Percentiles rank a stretch among this genome's conserved stretches.
Evolutionary conservation across 768 basidiomycete genomes (phyloP).

Genomic region (Psilocybe sp.): DNA sequence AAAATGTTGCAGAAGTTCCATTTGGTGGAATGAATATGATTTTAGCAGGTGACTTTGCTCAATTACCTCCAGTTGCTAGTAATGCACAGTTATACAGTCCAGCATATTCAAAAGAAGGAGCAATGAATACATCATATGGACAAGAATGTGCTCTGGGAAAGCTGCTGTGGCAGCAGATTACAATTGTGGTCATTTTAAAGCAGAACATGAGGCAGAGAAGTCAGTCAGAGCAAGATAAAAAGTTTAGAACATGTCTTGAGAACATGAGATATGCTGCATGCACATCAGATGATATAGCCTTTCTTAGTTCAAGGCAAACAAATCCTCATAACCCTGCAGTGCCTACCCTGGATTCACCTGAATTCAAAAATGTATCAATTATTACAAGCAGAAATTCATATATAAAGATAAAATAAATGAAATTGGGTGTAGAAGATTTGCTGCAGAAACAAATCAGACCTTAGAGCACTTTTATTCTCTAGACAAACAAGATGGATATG

Average conservation of each 20-base stretch:
- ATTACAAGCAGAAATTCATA: slow-evolving; percentile 28
- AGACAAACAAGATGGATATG: slow-evolving; percentile 8
- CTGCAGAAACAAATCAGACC: slow-evolving; percentile 18
- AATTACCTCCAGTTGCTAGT: slow-evolving; percentile 30
- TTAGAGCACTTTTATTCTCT: slow-evolving; percentile 26
- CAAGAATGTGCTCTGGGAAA: slow-evolving; percentile 24
- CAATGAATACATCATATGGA: neutral
- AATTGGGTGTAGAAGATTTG: slow-evolving; percentile 23
- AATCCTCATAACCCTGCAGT: slow-evolving; percentile 12
- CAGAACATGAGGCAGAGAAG: slow-evolving; percentile 31
- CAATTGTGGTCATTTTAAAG: slow-evolving; percentile 29
- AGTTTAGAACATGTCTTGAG: slow-evolving; percentile 21
- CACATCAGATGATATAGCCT: slow-evolving; percentile 18
- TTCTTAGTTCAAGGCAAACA: slow-evolving; percentile 23
- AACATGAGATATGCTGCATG: slow-evolving; percentile 29
- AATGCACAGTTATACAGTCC: slow-evolving; percentile 15
- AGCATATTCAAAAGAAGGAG: slow-evolving; percentile 1
- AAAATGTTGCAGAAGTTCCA: slow-evolving; percentile 12
- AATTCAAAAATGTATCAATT: slow-evolving; percentile 28
- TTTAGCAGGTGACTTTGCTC: slow-evolving; percentile 47
- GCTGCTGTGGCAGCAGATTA: slow-evolving; percentile 30
- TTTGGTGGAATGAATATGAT: slow-evolving; percentile 40
- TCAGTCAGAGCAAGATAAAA: slow-evolving; percentile 18
- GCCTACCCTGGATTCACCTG: neutral
- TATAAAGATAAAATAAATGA: slow-evolving; percentile 31